phyloP scores from a whole-genome alignment of 2,329 filamentous ascomycete species.

The Alternaria atra region DNA sequence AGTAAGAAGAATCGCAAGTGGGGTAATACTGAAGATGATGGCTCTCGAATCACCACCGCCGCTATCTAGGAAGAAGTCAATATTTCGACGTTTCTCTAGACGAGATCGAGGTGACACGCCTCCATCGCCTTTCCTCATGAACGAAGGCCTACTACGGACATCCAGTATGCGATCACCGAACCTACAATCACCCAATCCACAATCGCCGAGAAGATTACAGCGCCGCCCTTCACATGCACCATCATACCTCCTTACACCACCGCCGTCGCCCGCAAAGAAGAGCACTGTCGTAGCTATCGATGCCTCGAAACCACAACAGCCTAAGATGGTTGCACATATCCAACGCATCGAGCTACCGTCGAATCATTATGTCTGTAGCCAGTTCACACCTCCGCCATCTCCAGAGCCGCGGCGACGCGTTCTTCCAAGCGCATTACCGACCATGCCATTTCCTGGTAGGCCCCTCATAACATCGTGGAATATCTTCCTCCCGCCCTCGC shows the following conservation, averaged over 20 bases:
- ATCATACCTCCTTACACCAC: constrained; percentile 18
- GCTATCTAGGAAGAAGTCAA: constrained; percentile 25
- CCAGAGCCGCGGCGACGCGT: constrained; percentile 19
- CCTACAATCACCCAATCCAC: background rate
- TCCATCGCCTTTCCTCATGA: constrained; percentile 12
- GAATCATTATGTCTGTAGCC: constrained; percentile 1
- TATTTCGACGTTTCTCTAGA: constrained; percentile 32
- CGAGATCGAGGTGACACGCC: constrained; percentile 16
- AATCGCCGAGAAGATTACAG: constrained; percentile 14
- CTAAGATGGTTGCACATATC: constrained; percentile 12
- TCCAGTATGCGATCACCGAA: constrained; percentile 3
- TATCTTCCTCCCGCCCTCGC: constrained; percentile 42
- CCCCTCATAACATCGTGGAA: constrained; percentile 40
- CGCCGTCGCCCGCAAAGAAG: constrained; percentile 17
- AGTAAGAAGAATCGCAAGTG: constrained; percentile 5
- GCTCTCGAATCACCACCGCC: constrained; percentile 23
- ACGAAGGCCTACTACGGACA: constrained; percentile 5
- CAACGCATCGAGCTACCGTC: constrained; percentile 19
- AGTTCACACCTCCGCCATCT: constrained; percentile 6
- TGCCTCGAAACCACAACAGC: constrained; percentile 7
- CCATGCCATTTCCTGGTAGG: constrained; percentile 29
- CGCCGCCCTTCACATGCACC: constrained; percentile 12
- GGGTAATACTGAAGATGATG: constrained; percentile 20
- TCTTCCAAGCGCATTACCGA: constrained; percentile 25
- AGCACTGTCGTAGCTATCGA: constrained; percentile 5